Percentiles rank a stretch among this genome's conserved stretches.
These are phyloP conservation scores for Camellia japonica DNA, from an alignment of 148 eudicot genomes.

Conservation along the genomic window DNA sequence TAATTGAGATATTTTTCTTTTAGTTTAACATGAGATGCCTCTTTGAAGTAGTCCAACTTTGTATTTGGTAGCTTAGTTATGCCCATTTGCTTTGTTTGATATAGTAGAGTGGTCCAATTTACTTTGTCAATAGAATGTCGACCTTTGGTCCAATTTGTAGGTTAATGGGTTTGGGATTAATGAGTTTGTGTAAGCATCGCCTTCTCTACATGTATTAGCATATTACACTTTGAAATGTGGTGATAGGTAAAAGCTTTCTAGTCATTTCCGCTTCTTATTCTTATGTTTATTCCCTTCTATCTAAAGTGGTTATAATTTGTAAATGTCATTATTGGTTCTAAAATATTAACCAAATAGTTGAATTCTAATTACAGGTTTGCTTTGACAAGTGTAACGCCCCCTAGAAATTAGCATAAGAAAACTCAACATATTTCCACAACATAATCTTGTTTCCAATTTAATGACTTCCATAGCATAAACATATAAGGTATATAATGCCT, in stretches of 20 bases:
- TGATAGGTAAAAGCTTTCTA: not conserved
- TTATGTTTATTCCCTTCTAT: not conserved
- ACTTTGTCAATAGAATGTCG: not conserved
- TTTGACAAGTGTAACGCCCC: conserved; percentile 12
- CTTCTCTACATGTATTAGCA: no score
- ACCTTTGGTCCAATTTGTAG: not conserved
- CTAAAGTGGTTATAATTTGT: not conserved
- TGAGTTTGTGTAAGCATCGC: no score
- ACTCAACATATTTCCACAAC: no score
- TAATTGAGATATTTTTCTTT: not conserved
- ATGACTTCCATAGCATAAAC: no score
- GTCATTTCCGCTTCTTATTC: not conserved
- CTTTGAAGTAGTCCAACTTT: not conserved
- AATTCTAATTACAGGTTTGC: conserved; percentile 24
- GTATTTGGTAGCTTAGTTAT: not conserved
- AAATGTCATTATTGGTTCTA: not conserved
- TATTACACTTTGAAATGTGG: not conserved
- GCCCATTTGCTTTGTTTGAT: not conserved
- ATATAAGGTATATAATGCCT: no score
- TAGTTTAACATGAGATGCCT: not conserved
- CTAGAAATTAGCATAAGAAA: no score
- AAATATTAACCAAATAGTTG: not conserved
- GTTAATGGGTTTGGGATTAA: no score
- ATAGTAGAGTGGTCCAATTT: not conserved
- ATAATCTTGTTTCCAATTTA: no score